Base-by-base conservation (phyloP, 1,139 yeast genomes). In the Scheffersomyces stambukii region DNA sequence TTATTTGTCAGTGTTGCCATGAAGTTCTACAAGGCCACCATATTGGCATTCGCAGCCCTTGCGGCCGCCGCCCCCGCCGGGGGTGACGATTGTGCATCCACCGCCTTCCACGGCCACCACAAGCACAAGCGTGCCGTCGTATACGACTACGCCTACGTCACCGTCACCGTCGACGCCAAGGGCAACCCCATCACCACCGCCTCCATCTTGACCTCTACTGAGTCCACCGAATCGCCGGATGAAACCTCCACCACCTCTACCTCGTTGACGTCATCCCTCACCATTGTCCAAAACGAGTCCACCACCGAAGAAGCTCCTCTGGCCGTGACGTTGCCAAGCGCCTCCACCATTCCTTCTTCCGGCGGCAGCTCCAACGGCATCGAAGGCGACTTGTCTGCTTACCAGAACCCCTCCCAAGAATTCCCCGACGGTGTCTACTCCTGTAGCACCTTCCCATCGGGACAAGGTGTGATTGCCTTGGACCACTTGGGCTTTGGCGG, bases 391-490 rank as follows among this genome's bases (percentile, higher is more conserved):
- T 68, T 83, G 45, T 38, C 64, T 19, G 62, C 68, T 35, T 81
- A 68, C 60, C 45, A 58, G 26, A 59, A 56, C 47, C 84, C 88
- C 48, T 45, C 74, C 31, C 58, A 55, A 31, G 60, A 64, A 38
- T 89, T 89, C 67, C 69, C 72, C 56, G 97, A 91, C 54, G 97
- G 97, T 52, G 72, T 71, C 35, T 60, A 79, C 55, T 60, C 72
- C 41, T 91, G 98, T 70, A 64, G 76, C 40, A 50, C 65, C 28
- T 86, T 91, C 79, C 97, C 97, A 56, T 60, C 80, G 18, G 95
- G 95, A 43, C 76, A 86, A 54, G 97, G 97, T 71, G 96, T 91
- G 38, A 69, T 91, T 49, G 57, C 89, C 24, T 65, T 89, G 32
- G 83, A 82, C 64, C 49, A 52, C 29, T 39, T 42, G 28, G 46